phyloP scores from a whole-genome alignment of 176 grass and related monocot genomes.

The Musa schizocarpa region DNA sequence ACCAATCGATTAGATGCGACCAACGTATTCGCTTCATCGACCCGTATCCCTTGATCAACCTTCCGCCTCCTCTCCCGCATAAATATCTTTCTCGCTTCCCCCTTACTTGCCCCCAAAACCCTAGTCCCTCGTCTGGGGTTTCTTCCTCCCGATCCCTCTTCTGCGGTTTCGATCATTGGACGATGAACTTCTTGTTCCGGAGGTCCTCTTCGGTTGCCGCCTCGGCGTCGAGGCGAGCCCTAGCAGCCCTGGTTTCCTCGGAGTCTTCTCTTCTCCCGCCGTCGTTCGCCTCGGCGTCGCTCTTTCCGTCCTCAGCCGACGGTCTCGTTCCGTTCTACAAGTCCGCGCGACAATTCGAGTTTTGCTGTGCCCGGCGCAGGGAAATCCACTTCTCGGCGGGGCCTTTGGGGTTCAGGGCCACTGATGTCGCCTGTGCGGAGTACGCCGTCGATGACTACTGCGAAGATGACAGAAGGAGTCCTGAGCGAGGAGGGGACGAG shows the following conservation, averaged over 20 bases:
- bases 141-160: background rate
- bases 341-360: background rate
- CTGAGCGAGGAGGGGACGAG: constrained; percentile 20
- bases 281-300: background rate
- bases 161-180: background rate
- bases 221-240: constrained; percentile 29
- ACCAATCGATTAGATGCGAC: too few relatives aligned
- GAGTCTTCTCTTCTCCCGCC: background rate
- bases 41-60: background rate
- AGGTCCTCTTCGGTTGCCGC: constrained; percentile 30
- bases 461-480: constrained; percentile 32
- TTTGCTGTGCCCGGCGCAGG: constrained; percentile 12
- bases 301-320: background rate
- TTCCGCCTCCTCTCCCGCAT: background rate
- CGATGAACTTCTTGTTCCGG: constrained; percentile 62
- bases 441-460: constrained; percentile 41
- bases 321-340: background rate
- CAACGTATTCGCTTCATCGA: too few relatives aligned
- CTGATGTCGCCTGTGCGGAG: constrained; percentile 8
- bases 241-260: constrained; percentile 26
- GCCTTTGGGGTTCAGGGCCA: constrained; percentile 38
- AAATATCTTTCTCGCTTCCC: background rate
- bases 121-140: background rate
- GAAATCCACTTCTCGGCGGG: constrained; percentile 35
- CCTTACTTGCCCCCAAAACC: constrained; percentile 12